Conservation (phyloP, 1,284 basidiomycete genomes). For the Ceraceosorus bombacis region DNA sequence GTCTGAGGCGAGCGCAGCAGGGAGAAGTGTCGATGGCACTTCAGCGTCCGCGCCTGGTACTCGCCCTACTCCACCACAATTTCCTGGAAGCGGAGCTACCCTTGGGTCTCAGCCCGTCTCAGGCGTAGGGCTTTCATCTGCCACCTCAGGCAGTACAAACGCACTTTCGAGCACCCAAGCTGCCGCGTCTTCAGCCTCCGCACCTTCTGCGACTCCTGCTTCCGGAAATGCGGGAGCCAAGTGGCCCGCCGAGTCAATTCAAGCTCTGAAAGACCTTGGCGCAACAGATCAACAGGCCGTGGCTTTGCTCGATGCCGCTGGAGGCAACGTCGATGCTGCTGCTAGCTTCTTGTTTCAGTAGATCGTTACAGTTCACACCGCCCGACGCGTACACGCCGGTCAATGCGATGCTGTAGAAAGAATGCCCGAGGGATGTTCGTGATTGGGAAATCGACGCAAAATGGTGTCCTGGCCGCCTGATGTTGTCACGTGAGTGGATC, state of each 20-base stretch:
- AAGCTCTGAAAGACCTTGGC: constrained; percentile 58
- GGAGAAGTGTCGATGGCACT: no score
- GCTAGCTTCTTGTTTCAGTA: constrained; percentile 70
- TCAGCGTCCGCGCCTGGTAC: no score
- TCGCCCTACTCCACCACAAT: not conserved
- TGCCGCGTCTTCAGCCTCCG: constrained; percentile 13
- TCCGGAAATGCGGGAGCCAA: constrained; percentile 23
- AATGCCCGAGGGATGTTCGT: no score
- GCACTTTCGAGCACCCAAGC: not conserved
- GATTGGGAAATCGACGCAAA: no score
- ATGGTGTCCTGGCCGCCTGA: no score
- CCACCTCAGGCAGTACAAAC: not conserved
- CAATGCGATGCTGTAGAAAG: no score
- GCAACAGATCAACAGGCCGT: constrained; percentile 68
- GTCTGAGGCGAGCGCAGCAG: no score
- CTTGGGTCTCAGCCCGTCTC: not conserved
- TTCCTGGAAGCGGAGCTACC: constrained; percentile 5
- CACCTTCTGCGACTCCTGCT: constrained; percentile 14
- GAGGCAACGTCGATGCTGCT: constrained; percentile 79
- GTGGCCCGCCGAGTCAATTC: constrained; percentile 37
- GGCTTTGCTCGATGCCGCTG: constrained; percentile 65
- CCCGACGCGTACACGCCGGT: no score
- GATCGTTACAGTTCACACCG: no score
- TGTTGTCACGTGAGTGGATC: no score
- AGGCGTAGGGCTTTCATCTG: not conserved